These are phyloP conservation scores for Petunia axillaris DNA, from an alignment of 257 asterid genomes.

Conservation along the genomic window DNA sequence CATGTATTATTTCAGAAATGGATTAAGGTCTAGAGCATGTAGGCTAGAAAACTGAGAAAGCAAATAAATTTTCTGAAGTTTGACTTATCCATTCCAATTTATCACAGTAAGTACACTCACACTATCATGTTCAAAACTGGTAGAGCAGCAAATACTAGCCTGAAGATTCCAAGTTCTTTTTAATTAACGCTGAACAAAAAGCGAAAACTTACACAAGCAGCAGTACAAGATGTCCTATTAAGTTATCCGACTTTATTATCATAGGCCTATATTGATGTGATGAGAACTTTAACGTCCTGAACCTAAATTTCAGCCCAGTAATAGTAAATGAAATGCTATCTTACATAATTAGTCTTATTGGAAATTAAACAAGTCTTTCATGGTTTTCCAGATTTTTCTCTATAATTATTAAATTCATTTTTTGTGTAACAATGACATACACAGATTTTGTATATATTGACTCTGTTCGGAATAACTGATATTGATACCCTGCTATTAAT, in stretches of 20 bases:
- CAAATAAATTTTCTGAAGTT: not conserved
- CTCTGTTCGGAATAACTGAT: not conserved
- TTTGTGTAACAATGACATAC: not conserved
- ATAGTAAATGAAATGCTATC: not conserved
- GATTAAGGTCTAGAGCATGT: not conserved
- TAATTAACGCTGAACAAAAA: not conserved
- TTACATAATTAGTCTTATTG: not conserved
- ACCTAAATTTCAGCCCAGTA: not conserved
- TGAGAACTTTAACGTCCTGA: not conserved
- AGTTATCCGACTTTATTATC: not conserved
- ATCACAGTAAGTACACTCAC: not conserved
- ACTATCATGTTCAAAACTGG: not conserved
- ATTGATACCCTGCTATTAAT: not conserved
- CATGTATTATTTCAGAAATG: not conserved
- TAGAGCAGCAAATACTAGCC: not conserved
- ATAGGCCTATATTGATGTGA: conserved; percentile 15
- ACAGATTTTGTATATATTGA: not conserved
- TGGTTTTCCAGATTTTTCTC: not conserved
- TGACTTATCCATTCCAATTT: conserved; percentile 3
- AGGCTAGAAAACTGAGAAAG: conserved; percentile 7
- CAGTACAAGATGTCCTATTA: not conserved
- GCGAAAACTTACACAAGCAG: not conserved
- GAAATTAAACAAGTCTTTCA: not conserved
- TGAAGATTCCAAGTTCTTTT: conserved; percentile 1
- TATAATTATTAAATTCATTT: not conserved